Evolutionary conservation across 2,329 filamentous ascomycete genomes (phyloP), one percentile per base, ranked within the genome.

Genomic region (Boeremia exigua): DNA sequence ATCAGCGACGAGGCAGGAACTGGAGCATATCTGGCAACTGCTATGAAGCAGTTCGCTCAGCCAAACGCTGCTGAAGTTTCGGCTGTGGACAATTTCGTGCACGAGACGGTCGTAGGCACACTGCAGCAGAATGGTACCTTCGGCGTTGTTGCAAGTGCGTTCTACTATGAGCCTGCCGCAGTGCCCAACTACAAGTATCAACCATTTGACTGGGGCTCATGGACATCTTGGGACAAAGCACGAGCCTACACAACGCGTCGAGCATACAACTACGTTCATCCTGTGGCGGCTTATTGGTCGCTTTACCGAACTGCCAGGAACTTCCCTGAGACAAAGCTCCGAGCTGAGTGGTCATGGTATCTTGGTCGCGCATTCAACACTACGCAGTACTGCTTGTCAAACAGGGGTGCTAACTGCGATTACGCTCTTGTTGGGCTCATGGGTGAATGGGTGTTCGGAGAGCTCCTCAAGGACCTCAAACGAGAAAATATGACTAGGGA

Each of bases 191-290:
- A 80, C 58, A 33, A 62, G 0, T 86, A 86, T 62, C 40, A 42
- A 72, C 62, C 59, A 0, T 74, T 81, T 6, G 69, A 84, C 61
- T 86, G 82, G 83, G 64, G 62, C 0, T 76, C 73, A 7, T 84
- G 82, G 80, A 77, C 75, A 7, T 81, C 81, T 0, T 86, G 84
- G 84, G 77, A 82, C 52, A 75, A 78, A 50, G 62, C 72, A 0
- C 70, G 74, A 0, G 77, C 85, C 0, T 80, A 80, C 55, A 72
- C 72, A 0, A 76, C 80, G 0, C 78, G 81, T 17, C 77, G 85
- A 2, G 83, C 84, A 0, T 87, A 87, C 59, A 79, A 87, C 60
- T 87, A 87, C 58, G 80, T 86, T 2, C 84, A 86, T 58, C 80
- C 84, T 0, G 73, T 80, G 0, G 82, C 80, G 0, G 75, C 80